Evolutionary conservation across 2,329 filamentous ascomycete species (phyloP), one percentile per base, ranked within the genome.

Genomic region (Trichophyton simii): DNA sequence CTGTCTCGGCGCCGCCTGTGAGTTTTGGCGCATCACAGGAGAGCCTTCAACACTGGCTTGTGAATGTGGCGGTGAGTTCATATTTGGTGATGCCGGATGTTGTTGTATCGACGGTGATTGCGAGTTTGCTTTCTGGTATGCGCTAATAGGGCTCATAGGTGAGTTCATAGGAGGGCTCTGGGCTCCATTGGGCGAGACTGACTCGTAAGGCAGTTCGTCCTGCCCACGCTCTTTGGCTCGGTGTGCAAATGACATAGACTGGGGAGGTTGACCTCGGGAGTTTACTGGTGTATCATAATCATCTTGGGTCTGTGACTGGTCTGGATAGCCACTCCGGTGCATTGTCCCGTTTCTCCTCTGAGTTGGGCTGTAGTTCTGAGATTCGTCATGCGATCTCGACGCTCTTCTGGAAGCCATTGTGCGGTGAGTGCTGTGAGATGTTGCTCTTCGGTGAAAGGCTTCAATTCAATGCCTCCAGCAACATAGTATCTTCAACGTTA

Each of bases 251-350:
- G 70, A 71, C 28, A n/a, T 66, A 65, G 9, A 63, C 55, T 72
- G 72, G 46, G 73, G 75, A 7, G 80, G 78, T 38, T 79, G 76
- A 63, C 76, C 79, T 71, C 83, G 85, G 69, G 81, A 83, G 41
- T 79, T 68, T 3, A 86, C 83, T 44, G 83, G 83, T 34, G 77
- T 79, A 67, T 78, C 79, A 60, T 85, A 83, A 31, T 79, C 81
- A 66, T 88, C 85, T 65, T 86, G 83, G 38, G 81, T 83, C 58
- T 78, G 75, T 18, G 83, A 79, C 9, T 74, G 77, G 18, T 28
- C 48, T 38, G 61, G 46, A 13, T 61, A 58, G n/a, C 42, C 54
- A 42, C 58, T 58, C 11, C 48, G 25, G 50, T 59, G 57, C 22
- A 58, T 58, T 9, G 20, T 41, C 22, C 31, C 52, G 28, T 55